These are phyloP conservation scores for Hortaea werneckii DNA, from an alignment of 2,329 filamentous ascomycete species.

Conservation along the genomic window DNA sequence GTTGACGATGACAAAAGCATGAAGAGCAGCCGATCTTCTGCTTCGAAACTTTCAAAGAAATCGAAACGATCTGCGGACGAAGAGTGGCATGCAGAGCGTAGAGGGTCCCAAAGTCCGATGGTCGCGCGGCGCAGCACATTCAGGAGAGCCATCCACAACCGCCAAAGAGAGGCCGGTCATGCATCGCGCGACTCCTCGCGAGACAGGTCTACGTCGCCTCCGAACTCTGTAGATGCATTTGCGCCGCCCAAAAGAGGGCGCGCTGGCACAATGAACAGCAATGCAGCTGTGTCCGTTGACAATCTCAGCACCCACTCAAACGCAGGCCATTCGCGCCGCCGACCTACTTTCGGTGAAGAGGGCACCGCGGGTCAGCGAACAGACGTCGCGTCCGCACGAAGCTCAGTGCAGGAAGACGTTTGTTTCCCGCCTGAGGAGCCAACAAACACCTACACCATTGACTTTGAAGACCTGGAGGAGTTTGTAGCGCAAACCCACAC, in stretches of 20 bases:
- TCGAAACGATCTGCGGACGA: constrained; percentile 19
- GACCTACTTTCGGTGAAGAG: constrained; percentile 51
- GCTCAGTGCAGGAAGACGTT: constrained; percentile 74
- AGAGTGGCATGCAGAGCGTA: constrained; percentile 22
- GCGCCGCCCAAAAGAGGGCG: constrained; percentile 81
- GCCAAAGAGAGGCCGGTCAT: constrained; percentile 10
- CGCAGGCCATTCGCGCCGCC: constrained; percentile 49
- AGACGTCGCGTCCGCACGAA: constrained; percentile 54
- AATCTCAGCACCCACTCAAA: constrained; percentile 58
- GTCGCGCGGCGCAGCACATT: constrained; percentile 34
- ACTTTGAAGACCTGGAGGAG: constrained; percentile 88
- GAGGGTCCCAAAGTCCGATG: constrained; percentile 25
- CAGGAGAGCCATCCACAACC: constrained; percentile 25
- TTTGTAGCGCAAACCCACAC: constrained; percentile 59
- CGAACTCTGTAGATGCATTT: constrained; percentile 96
- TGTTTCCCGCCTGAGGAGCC: constrained; percentile 76
- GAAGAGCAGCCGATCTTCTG: constrained; percentile 39
- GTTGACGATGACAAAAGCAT: constrained; percentile 62
- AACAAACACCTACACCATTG: constrained; percentile 71
- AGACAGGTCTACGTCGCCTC: constrained; percentile 69
- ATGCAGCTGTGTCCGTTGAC: constrained; percentile 39
- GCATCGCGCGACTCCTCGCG: constrained; percentile 29
- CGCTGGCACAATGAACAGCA: constrained; percentile 54
- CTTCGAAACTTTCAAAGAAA: constrained; percentile 27
- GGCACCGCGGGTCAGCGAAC: constrained; percentile 46